Conservation (phyloP, 2,329 filamentous ascomycete species). For the Ophiocordyceps sinensis region DNA sequence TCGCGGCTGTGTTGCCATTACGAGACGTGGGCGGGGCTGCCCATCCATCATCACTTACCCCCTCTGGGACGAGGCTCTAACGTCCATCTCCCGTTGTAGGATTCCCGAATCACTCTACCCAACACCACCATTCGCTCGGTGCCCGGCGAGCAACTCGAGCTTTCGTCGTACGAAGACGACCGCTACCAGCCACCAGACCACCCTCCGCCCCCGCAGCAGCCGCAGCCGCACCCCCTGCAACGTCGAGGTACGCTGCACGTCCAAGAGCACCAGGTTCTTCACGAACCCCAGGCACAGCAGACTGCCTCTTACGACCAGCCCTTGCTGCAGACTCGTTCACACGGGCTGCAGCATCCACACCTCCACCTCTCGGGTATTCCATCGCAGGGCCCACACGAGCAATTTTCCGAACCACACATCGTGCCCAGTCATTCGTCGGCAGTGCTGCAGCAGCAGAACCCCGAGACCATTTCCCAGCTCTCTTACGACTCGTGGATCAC, state of each 20-base stretch:
- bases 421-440: conserved; percentile 20
- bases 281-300: conserved; percentile 15
- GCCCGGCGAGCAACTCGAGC: conserved; percentile 25
- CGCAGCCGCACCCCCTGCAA: conserved; percentile 9
- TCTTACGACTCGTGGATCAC: conserved; percentile 45
- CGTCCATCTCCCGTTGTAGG: conserved; percentile 24
- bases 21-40: conserved; percentile 23
- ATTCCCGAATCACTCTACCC: conserved; percentile 17
- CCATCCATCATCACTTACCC: conserved; percentile 7
- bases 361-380: conserved; percentile 6
- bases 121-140: conserved; percentile 33
- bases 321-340: conserved; percentile 19
- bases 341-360: conserved; percentile 16
- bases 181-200: conserved; percentile 18
- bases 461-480: conserved; percentile 46
- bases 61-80: conserved; percentile 24
- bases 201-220: conserved; percentile 13
- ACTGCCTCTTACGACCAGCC: conserved; percentile 10
- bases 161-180: conserved; percentile 30
- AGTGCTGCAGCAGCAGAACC: conserved; percentile 25
- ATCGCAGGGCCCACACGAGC: conserved; percentile 16
- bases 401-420: conserved; percentile 19
- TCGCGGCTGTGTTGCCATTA: conserved; percentile 22
- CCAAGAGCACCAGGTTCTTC: conserved; percentile 19
- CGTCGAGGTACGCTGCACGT: conserved; percentile 9